Evolutionary conservation across 495 filamentous ascomycete species (phyloP), one percentile per base, ranked within the genome.

Genomic region (Daldinia grandis): DNA sequence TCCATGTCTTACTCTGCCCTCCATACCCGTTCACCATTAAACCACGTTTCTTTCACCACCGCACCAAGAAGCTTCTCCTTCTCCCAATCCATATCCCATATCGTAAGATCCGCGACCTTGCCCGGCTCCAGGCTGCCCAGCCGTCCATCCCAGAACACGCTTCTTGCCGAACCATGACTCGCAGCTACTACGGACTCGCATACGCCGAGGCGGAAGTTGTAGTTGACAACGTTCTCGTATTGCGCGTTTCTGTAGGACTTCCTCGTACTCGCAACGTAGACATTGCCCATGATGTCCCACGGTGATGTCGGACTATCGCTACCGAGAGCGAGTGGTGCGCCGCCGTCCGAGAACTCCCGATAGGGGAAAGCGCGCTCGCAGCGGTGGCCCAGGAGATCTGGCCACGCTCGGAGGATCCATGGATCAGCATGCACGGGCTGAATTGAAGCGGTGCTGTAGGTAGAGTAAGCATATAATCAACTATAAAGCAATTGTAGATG

Each of bases 381-480:
- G 17, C 88, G 78, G 24, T 85, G 78, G 17, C 87, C 88, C 2
- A 90, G 73, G 31, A 90, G 75, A n/a, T 66, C 74, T 6, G 86
- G 86, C 88, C 88, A 90, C 0, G 86, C 87, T 3, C 80, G 79
- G 12, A 90, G 81, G 38, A 89, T 88, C n/a, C 87, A 87, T 2
- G 88, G 88, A 62, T 90, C 88, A 1, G 86, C 81, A 62, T 90
- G 88, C 0, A 89, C 87, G 0, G 88, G 87, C 73, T 90, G 87
- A 7, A 90, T 82, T 2, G 85, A 88, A 4, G 88, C 88, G 27
- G 87, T 88, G 68, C 68, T 71, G 33, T 2, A n/a, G 1, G 51
- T 53, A 15, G 31, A n/a, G 42, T 69, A 19, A 69, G 53, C 25
- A 42, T 14, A 7, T 40, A 24, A 47, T 66, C 21, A 1, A 31